Evolutionary conservation across 2,329 filamentous ascomycete species (phyloP), one percentile per base, ranked within the genome.

Genomic region (Blastomyces parvus): DNA sequence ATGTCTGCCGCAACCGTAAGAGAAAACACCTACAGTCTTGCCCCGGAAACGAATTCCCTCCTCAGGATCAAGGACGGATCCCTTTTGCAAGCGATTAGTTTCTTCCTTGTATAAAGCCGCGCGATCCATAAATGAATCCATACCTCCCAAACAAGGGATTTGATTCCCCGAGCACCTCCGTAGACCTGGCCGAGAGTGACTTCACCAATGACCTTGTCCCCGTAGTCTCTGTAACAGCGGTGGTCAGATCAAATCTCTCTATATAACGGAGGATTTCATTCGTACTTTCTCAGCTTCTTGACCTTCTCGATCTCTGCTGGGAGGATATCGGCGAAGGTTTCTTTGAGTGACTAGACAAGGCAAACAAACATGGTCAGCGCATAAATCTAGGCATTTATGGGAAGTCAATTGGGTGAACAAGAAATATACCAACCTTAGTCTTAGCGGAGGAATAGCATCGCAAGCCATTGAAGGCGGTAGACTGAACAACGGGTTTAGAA

Each of bases 1-100:
- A 9, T 7, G 5, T 33, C 30, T 3, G 30, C 27, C 11, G 27
- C 9, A 7, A 44, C 27, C 9, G 25, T 44, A 25, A 19, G 11
- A n/a, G 40, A 55, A 13, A 27, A n/a, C 30, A 72, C 82, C 71
- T 77, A 85, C 83, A 70, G 94, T 99, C 86, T 93, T 94, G 83
- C 94, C 94, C 78, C 94, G 89, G 88, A 99, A 99, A 73, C 94
- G 90, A 81, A 99, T 99, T 82, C 94, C 94, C 86, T 99, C 94
- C 84, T 97, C 91, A 64, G 93, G 86, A 81, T 99, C 94, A 74
- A 99, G 89, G 73, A 99, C 94, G 74, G 94, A 99, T 73, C 93
- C 87, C 81, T 83, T 69, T 60, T 17, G 62, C 64, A 70, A 61
- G 61, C 62, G 57, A 48, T 64, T 52, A 62, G 59, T 5, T 27